phyloP scores from a whole-genome alignment of 164 flowering plant genomes.

The Stephania yunnanensis region DNA sequence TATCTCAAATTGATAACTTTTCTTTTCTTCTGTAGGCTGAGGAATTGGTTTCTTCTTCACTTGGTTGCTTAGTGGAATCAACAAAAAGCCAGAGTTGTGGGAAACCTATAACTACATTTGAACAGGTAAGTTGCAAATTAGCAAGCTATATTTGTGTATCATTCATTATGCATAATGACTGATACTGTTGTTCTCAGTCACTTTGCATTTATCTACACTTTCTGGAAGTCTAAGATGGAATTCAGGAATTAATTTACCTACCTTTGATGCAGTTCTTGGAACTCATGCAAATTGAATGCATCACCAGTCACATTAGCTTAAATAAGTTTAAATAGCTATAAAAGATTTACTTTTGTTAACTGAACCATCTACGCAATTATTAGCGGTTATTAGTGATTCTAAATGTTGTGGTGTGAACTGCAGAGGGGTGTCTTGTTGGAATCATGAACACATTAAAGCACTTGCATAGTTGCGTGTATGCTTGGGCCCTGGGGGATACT shows the following conservation, averaged over 20 bases:
- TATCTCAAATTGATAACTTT: neutral
- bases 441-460: neutral
- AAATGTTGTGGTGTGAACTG: neutral
- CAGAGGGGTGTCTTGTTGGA: neutral
- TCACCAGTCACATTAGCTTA: neutral
- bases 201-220: neutral
- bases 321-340: neutral
- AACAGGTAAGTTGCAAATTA: slow-evolving; percentile 47
- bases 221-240: neutral
- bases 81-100: slow-evolving; percentile 25
- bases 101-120: slow-evolving; percentile 40
- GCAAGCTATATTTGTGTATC: neutral
- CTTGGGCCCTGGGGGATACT: neutral
- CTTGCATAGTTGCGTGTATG: neutral
- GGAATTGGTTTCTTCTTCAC: slow-evolving; percentile 60
- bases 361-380: neutral
- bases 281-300: neutral
- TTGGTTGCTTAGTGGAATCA: slow-evolving; percentile 47
- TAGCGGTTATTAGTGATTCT: neutral
- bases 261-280: neutral
- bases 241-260: neutral
- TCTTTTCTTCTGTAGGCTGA: slow-evolving; percentile 53
- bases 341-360: neutral
- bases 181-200: neutral
- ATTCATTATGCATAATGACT: neutral